Evolutionary conservation across 75 land plant genomes (phyloP), one percentile per base, ranked within the genome.

Genomic region (Selaginella tamariscina): DNA sequence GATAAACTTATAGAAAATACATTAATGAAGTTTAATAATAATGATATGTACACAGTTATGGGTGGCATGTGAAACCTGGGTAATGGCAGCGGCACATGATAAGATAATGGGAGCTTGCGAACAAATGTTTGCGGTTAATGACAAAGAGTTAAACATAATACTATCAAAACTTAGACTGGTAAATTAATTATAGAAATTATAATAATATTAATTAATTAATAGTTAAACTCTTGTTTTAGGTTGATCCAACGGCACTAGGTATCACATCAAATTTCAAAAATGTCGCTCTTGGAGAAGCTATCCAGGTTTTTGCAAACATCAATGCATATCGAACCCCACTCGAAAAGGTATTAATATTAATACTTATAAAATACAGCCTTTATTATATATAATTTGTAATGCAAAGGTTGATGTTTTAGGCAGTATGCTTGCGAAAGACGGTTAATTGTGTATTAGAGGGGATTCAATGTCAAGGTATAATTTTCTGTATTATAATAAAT

Each of bases 101-200:
- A 79, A 79, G 29, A 79, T 79, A 30, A 79, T 79, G 81, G 81
- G 81, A 23, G 81, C 81, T 0, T 79, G 81, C 64, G 74, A 79
- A 70, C 81, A 79, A 49, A 75, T 79, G 77, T 75, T 67, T n/a
- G 73, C 73, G 8, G 31, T 44, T 21, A 70, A 68, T 33, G 81
- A 79, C 27, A 70, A 39, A 1, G 20, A 65, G 20, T 69, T 79
- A 18, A 69, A 74, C 65, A 31, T 66, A n/a, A 79, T 27, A 15
- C 74, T 79, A 27, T 33, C 54, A 2, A 71, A 56, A 2, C 71
- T 79, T 0, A 65, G 59, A 11, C 70, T 70, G 69, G 75, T 73
- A 56, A 68, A 29, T 55, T 5, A 59, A 59, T n/a, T 5, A 39
- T 39, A 5, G 11, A 39, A 5, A 5, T 15, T 39, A 5, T 15